phyloP scores from a whole-genome alignment of 208 protist species.

The Acanthamoeba healyi region DNA sequence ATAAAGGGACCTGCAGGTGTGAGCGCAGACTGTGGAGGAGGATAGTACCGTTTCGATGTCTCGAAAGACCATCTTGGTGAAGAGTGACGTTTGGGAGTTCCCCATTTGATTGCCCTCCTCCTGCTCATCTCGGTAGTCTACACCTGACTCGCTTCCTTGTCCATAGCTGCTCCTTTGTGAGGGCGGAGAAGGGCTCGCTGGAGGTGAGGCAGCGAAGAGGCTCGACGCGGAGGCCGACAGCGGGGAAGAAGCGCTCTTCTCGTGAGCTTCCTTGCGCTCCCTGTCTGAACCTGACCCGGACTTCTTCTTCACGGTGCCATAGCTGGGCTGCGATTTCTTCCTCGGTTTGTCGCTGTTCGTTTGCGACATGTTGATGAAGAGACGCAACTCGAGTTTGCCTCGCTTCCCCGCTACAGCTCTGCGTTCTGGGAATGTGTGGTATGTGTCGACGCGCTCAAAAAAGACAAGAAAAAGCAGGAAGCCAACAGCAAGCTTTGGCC shows the following conservation, averaged over 20 bases:
- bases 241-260: not conserved
- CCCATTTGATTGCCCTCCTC: not conserved
- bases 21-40: not conserved
- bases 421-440: too few species aligned
- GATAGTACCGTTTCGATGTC: conserved; percentile 19
- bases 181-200: not conserved
- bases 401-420: too few species aligned
- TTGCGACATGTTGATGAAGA: too few species aligned
- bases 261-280: too few species aligned
- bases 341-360: not conserved
- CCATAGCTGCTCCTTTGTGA: not conserved
- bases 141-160: not conserved
- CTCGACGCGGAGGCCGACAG: not conserved
- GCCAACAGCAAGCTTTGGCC: too few species aligned
- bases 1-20: not conserved
- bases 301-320: not conserved
- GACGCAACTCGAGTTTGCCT: too few species aligned
- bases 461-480: not conserved
- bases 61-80: conserved; percentile 50
- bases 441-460: too few species aligned
- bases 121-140: not conserved
- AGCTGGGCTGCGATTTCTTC: not conserved
- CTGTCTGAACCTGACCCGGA: not conserved
- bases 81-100: not conserved
- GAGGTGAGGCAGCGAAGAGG: not conserved